phyloP scores from a whole-genome alignment of 495 filamentous ascomycete genomes.

The Xylaria grammica region DNA sequence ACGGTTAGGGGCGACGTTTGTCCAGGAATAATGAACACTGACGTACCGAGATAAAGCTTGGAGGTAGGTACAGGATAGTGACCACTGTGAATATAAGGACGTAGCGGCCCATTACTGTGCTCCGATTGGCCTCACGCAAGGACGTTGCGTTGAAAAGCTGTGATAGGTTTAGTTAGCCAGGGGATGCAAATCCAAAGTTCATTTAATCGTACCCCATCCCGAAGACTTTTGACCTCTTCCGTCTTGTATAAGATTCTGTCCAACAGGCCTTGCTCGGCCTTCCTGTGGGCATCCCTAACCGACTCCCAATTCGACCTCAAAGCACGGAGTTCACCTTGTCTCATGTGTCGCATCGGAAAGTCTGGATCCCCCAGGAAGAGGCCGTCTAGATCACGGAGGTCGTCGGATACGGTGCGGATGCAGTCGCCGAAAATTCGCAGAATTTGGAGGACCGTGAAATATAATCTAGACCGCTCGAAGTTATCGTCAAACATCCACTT shows the following conservation, averaged over 20 bases:
- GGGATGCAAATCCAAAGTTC: background rate
- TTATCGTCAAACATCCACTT: background rate
- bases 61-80: slow-evolving; percentile 1
- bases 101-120: background rate
- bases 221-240: slow-evolving; percentile 7
- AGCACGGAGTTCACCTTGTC: background rate
- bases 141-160: slow-evolving; percentile 7
- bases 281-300: background rate
- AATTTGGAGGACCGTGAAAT: slow-evolving; percentile 1
- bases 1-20: background rate
- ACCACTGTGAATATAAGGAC: slow-evolving; percentile 6
- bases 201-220: background rate
- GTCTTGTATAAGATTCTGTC: background rate
- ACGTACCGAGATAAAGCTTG: slow-evolving; percentile 4
- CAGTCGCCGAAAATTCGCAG: slow-evolving; percentile 1
- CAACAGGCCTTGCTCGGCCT: background rate
- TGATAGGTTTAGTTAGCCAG: background rate
- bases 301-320: slow-evolving; percentile 6
- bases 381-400: background rate
- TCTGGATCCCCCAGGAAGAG: background rate
- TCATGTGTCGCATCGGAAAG: slow-evolving; percentile 7
- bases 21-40: background rate
- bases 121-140: background rate
- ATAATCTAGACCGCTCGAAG: slow-evolving; percentile 3
- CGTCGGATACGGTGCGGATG: background rate